Evolutionary conservation across 2,329 filamentous ascomycete genomes (phyloP).

Genomic region (Aspergillus fischeri): DNA sequence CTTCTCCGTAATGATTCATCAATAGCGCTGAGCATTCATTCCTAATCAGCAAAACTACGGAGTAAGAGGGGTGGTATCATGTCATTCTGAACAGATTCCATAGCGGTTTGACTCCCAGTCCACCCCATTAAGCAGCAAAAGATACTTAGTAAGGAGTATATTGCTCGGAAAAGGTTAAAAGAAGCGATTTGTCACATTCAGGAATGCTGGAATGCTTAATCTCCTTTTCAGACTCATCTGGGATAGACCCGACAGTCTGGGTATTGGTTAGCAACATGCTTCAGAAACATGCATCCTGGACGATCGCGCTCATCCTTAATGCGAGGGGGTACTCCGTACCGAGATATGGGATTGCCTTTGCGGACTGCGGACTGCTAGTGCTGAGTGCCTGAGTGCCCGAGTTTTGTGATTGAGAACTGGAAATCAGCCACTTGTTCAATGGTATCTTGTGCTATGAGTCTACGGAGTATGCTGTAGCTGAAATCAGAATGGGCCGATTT

Average conservation of each 20-base stretch:
- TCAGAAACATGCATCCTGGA: neutral
- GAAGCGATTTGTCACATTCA: neutral
- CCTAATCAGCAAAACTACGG: no score
- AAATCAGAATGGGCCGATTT: neutral
- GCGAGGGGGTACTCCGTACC: neutral
- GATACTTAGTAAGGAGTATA: neutral
- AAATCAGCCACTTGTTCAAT: no score
- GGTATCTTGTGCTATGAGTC: no score
- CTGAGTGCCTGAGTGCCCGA: neutral
- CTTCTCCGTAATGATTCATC: no score
- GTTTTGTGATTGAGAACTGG: no score
- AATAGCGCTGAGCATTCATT: no score
- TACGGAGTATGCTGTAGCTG: neutral
- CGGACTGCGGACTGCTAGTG: neutral
- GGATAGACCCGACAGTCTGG: constrained; percentile 17
- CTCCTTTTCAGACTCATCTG: neutral
- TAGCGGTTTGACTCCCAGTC: neutral
- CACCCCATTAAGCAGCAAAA: neutral
- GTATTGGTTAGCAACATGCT: constrained; percentile 5
- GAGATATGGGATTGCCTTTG: neutral
- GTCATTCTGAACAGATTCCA: no score
- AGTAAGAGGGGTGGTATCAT: no score
- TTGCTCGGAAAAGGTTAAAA: neutral
- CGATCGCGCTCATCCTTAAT: neutral
- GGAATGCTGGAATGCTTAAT: neutral